Percentiles rank a stretch among this genome's conserved stretches.
phyloP scores from a whole-genome alignment of 495 filamentous ascomycete genomes.

The Talaromyces trachyspermus region DNA sequence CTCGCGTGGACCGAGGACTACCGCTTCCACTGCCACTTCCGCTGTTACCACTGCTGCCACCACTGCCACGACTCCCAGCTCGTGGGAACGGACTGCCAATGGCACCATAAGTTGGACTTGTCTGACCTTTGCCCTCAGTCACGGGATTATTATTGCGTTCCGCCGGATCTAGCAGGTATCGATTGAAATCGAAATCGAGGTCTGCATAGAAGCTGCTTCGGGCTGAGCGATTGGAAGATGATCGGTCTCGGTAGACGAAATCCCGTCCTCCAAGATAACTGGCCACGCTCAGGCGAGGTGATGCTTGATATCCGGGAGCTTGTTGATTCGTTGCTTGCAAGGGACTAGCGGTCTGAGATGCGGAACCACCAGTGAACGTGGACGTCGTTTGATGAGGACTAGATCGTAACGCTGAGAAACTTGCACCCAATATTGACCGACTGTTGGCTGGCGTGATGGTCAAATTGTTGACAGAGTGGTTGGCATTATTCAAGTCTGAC shows the following conservation, averaged over 20 bases:
- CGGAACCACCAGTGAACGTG: slow-evolving; percentile 25
- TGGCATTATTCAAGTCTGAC: background rate
- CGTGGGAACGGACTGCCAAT: slow-evolving; percentile 36
- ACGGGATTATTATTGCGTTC: slow-evolving; percentile 29
- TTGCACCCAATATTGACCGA: slow-evolving; percentile 33
- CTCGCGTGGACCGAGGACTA: slow-evolving; percentile 34
- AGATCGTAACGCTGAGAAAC: slow-evolving; percentile 31
- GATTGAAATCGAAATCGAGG: slow-evolving; percentile 32
- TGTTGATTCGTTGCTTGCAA: slow-evolving; percentile 30
- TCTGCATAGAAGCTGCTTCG: slow-evolving; percentile 34
- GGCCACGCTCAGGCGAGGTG: slow-evolving; percentile 24
- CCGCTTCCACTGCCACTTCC: slow-evolving; percentile 21
- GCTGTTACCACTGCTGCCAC: slow-evolving; percentile 37
- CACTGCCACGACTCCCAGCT: slow-evolving; percentile 37
- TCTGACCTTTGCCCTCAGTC: slow-evolving; percentile 26
- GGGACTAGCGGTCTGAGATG: slow-evolving; percentile 36
- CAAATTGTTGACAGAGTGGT: slow-evolving; percentile 14
- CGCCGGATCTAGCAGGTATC: slow-evolving; percentile 28
- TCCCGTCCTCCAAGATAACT: slow-evolving; percentile 30
- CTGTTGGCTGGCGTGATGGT: slow-evolving; percentile 25
- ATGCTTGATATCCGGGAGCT: slow-evolving; percentile 21
- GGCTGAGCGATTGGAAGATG: slow-evolving; percentile 40
- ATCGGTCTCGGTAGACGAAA: slow-evolving; percentile 33
- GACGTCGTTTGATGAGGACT: slow-evolving; percentile 36
- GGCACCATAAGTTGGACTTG: slow-evolving; percentile 23